Evolutionary conservation across 2,329 filamentous ascomycete genomes (phyloP).

Genomic region (Trichoderma sp.): DNA sequence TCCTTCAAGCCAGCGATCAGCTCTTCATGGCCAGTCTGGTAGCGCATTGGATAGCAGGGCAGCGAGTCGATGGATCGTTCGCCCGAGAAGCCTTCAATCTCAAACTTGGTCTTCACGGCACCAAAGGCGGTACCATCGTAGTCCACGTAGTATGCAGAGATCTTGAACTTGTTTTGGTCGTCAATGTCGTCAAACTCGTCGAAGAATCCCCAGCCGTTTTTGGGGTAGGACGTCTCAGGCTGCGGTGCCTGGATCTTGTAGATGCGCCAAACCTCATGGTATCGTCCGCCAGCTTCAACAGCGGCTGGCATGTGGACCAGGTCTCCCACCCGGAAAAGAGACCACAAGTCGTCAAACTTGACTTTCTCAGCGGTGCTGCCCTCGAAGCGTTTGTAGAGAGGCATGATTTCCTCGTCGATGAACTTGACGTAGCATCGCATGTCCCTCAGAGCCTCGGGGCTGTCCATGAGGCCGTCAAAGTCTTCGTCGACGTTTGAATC

Average conservation of each 20-base stretch:
- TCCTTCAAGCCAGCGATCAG: slow-evolving; percentile 38
- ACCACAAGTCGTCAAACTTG: slow-evolving; percentile 47
- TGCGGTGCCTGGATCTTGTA: slow-evolving; percentile 39
- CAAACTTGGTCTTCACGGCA: slow-evolving; percentile 42
- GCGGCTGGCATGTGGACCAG: slow-evolving; percentile 44
- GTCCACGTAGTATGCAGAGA: slow-evolving; percentile 47
- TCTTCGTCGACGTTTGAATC: slow-evolving; percentile 43
- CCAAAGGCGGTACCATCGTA: slow-evolving; percentile 44
- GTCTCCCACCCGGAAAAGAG: slow-evolving; percentile 44
- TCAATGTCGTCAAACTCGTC: slow-evolving; percentile 37
- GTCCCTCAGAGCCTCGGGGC: slow-evolving; percentile 42
- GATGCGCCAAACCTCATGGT: slow-evolving; percentile 45
- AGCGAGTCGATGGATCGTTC: slow-evolving; percentile 43
- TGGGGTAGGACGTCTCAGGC: slow-evolving; percentile 35
- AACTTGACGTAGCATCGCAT: slow-evolving; percentile 49
- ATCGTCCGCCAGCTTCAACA: slow-evolving; percentile 39
- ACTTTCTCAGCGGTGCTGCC: slow-evolving; percentile 37
- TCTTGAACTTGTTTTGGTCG: slow-evolving; percentile 40
- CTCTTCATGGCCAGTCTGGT: slow-evolving; percentile 38
- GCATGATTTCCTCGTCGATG: slow-evolving; percentile 46
- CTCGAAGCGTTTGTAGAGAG: slow-evolving; percentile 36
- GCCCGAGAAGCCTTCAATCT: slow-evolving; percentile 41
- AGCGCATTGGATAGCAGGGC: slow-evolving; percentile 44
- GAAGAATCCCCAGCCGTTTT: slow-evolving; percentile 41
- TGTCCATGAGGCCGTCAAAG: slow-evolving; percentile 42